These are phyloP conservation scores for Salvia miltiorrhiza DNA, from an alignment of 257 asterid species.

Conservation along the genomic window DNA sequence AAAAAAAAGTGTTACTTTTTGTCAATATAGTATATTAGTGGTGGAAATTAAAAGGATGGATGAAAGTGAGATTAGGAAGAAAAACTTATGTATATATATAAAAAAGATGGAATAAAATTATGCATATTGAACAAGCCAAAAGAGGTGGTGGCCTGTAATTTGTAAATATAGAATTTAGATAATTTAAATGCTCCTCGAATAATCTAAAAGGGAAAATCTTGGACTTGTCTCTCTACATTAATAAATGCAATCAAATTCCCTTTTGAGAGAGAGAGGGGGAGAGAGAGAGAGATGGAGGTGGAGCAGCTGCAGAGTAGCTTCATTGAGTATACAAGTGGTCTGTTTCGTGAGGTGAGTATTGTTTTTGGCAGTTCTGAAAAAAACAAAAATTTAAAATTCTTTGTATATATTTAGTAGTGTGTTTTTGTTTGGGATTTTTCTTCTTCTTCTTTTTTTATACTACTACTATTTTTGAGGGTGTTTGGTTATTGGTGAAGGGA, in stretches of 20 bases:
- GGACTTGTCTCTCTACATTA: neutral
- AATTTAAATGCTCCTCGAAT: neutral
- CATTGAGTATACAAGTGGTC: slow-evolving; percentile 41
- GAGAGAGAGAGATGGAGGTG: slow-evolving; percentile 52
- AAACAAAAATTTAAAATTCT: too few relatives aligned
- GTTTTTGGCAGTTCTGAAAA: neutral
- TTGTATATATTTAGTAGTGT: neutral
- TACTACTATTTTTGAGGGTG: too few relatives aligned
- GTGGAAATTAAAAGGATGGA: slow-evolving; percentile 12
- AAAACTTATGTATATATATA: neutral
- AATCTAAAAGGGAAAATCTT: neutral
- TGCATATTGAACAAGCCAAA: neutral
- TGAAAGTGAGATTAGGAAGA: neutral
- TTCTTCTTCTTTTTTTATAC: neutral
- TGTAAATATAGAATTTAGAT: neutral
- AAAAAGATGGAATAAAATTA: slow-evolving; percentile 1
- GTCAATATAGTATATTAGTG: neutral
- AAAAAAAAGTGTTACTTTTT: neutral
- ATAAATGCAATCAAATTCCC: slow-evolving; percentile 13
- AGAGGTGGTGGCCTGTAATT: neutral
- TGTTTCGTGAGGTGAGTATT: slow-evolving; percentile 55
- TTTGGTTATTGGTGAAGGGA: slow-evolving; percentile 45
- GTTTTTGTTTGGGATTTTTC: neutral
- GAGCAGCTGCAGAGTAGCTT: slow-evolving; percentile 64
- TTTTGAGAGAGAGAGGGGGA: neutral